Conservation (phyloP, 2,329 filamentous ascomycete genomes). For the Curvularia sp. region DNA sequence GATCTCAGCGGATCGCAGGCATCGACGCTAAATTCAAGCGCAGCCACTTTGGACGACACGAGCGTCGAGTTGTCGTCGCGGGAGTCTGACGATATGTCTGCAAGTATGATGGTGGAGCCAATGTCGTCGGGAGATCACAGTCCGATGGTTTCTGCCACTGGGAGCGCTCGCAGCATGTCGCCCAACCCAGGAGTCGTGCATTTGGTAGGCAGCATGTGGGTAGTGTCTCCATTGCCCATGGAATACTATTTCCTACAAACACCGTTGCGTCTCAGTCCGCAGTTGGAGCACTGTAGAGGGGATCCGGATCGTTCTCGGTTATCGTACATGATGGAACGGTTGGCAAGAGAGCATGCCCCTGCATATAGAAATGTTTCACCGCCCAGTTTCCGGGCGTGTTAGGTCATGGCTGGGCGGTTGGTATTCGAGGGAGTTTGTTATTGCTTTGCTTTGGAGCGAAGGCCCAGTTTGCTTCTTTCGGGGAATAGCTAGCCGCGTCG, state of each 20-base stretch:
- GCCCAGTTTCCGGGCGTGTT: slow-evolving; percentile 3
- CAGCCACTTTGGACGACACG: neutral
- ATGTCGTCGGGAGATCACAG: slow-evolving; percentile 6
- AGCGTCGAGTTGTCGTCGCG: neutral
- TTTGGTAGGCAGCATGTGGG: slow-evolving; percentile 16
- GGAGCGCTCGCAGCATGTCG: slow-evolving; percentile 28
- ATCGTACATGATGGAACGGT: slow-evolving; percentile 11
- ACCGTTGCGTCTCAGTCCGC: slow-evolving; percentile 42
- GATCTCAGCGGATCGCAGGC: neutral
- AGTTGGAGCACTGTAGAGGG: slow-evolving; percentile 41
- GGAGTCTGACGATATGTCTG: slow-evolving; percentile 11
- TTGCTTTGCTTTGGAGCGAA: neutral
- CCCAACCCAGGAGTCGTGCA: slow-evolving; percentile 34
- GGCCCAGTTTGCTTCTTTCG: slow-evolving; percentile 4
- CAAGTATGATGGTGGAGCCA: slow-evolving; percentile 8
- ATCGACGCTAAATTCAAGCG: neutral
- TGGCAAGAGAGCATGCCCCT: slow-evolving; percentile 1
- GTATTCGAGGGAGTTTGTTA: neutral
- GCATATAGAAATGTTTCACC: slow-evolving; percentile 6
- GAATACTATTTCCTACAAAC: slow-evolving; percentile 35
- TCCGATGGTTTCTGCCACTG: slow-evolving; percentile 1
- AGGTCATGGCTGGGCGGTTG: neutral
- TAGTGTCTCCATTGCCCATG: slow-evolving; percentile 6
- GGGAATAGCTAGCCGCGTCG: slow-evolving; percentile 1
- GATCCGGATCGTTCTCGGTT: slow-evolving; percentile 29